Evolutionary conservation across 2,329 filamentous ascomycete species (phyloP).

Genomic region (Phialophora macrospora): DNA sequence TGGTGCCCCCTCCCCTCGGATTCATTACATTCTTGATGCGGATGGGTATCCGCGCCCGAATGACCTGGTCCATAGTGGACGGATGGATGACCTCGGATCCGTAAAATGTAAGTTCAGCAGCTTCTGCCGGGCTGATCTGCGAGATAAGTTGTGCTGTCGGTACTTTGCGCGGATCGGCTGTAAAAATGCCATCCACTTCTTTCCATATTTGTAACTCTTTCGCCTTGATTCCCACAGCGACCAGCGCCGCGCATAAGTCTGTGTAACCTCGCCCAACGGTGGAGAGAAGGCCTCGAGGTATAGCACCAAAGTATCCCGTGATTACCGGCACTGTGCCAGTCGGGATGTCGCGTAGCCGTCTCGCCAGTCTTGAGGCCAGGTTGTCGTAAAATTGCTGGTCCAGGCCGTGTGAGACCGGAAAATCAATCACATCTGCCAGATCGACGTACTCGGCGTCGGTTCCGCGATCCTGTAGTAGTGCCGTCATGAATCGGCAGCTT

Average conservation of each 20-base stretch:
- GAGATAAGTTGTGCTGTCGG: slow-evolving; percentile 89
- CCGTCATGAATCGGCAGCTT: slow-evolving; percentile 88
- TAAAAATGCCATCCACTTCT: slow-evolving; percentile 95
- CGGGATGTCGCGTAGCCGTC: slow-evolving; percentile 66
- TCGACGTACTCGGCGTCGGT: slow-evolving; percentile 90
- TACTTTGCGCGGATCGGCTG: slow-evolving; percentile 82
- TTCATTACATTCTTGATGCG: slow-evolving; percentile 74
- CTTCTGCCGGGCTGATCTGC: slow-evolving; percentile 90
- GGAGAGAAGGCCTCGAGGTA: slow-evolving; percentile 87
- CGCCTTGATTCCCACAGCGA: slow-evolving; percentile 85
- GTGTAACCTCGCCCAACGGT: slow-evolving; percentile 96
- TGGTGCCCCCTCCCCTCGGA: slow-evolving; percentile 64
- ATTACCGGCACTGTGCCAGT: slow-evolving; percentile 73
- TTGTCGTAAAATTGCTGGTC: slow-evolving; percentile 72
- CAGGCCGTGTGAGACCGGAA: slow-evolving; percentile 62
- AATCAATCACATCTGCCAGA: slow-evolving; percentile 78
- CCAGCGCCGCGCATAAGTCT: slow-evolving; percentile 89
- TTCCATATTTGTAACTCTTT: slow-evolving; percentile 97
- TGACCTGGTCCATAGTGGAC: slow-evolving; percentile 94
- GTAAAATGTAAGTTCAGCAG: slow-evolving; percentile 92
- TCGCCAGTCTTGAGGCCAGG: slow-evolving; percentile 64
- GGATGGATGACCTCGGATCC: slow-evolving; percentile 97
- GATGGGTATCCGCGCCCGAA: slow-evolving; percentile 68
- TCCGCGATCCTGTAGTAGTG: slow-evolving; percentile 77
- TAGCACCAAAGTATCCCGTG: slow-evolving; percentile 93